Evolutionary conservation across 257 asterid species (phyloP).

Genomic region (Plantago major): DNA sequence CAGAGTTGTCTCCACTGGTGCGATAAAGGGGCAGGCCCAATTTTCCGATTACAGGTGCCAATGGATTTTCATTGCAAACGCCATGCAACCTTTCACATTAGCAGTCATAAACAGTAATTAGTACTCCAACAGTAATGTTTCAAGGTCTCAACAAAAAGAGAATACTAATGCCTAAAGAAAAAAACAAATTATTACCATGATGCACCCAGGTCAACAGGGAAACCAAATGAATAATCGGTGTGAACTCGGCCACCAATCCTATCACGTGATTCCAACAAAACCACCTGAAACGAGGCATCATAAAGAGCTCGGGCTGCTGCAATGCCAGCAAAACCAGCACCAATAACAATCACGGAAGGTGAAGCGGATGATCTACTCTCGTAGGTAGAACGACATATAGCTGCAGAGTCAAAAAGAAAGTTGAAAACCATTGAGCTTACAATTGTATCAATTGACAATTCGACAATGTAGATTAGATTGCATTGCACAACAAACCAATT

Average conservation of each 20-base stretch:
- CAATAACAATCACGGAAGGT: slow-evolving; percentile 57
- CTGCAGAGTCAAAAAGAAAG: slow-evolving; percentile 15
- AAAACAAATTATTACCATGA: slow-evolving; percentile 60
- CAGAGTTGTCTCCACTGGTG: slow-evolving; percentile 96
- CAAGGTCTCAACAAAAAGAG: background rate
- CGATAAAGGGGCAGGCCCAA: slow-evolving; percentile 95
- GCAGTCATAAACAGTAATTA: slow-evolving; percentile 8
- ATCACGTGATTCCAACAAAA: slow-evolving; percentile 84
- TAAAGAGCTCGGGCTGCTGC: slow-evolving; percentile 61
- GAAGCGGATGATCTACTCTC: slow-evolving; percentile 34
- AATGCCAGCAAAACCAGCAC: slow-evolving; percentile 60
- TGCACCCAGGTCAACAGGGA: slow-evolving; percentile 98
- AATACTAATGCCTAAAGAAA: background rate
- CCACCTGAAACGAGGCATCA: slow-evolving; percentile 63
- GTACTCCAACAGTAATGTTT: background rate
- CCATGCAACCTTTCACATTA: slow-evolving; percentile 80
- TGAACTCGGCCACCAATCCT: slow-evolving; percentile 98
- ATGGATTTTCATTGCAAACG: slow-evolving; percentile 90
- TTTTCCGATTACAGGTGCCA: slow-evolving; percentile 85
- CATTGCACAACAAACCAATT: background rate
- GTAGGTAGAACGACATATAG: slow-evolving; percentile 34
- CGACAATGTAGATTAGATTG: background rate
- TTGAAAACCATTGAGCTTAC: slow-evolving; percentile 5
- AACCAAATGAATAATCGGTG: slow-evolving; percentile 90
- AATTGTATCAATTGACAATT: background rate